Percentiles rank a stretch among this genome's conserved stretches.
Conservation (phyloP, 2,329 filamentous ascomycete species). For the Fusarium coicis region DNA sequence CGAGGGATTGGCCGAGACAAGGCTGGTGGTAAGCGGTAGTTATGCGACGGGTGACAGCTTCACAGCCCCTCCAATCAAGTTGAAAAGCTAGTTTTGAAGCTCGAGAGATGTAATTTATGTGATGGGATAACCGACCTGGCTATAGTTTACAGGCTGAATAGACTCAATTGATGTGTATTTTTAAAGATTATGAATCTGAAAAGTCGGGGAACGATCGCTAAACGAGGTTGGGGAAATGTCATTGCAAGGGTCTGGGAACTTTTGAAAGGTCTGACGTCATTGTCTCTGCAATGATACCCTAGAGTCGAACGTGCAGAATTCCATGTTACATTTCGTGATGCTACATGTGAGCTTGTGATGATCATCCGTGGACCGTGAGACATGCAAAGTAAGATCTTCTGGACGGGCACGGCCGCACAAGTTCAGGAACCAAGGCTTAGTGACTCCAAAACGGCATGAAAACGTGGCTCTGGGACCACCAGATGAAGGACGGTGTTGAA, state of each 20-base stretch:
- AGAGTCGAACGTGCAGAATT: background rate
- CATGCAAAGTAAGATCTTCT: background rate
- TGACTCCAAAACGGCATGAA: background rate
- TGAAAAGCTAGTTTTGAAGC: background rate
- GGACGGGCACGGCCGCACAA: background rate
- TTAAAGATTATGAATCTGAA: background rate
- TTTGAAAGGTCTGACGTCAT: conserved; percentile 23
- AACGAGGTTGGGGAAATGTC: conserved; percentile 12
- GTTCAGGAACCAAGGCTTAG: conserved; percentile 4
- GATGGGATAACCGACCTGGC: background rate
- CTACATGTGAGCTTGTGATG: background rate
- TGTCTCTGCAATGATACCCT: background rate
- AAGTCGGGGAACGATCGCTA: background rate
- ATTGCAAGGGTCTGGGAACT: background rate
- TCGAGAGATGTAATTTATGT: background rate
- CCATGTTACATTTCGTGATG: conserved; percentile 9
- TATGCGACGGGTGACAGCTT: background rate
- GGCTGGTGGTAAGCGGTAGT: background rate
- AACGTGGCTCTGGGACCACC: background rate
- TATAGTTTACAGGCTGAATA: background rate
- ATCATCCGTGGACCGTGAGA: background rate
- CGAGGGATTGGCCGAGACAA: conserved; percentile 16
- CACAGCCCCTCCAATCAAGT: conserved; percentile 9
- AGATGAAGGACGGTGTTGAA: background rate
- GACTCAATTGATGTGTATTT: background rate